These are phyloP conservation scores for Oryza brachyantha DNA, from an alignment of 176 grass and related monocot species.

Conservation along the genomic window DNA sequence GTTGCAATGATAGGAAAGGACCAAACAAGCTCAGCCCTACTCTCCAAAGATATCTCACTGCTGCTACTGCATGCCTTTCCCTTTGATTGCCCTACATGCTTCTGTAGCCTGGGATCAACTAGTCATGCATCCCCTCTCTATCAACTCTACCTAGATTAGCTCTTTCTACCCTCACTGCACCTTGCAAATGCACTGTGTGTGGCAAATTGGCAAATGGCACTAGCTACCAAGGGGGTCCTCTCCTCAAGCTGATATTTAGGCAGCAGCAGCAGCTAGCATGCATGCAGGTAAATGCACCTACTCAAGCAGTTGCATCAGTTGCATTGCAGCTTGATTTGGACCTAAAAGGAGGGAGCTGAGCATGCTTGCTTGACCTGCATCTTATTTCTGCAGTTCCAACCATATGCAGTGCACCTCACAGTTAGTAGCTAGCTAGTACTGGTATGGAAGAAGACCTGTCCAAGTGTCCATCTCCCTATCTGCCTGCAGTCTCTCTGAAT, in stretches of 20 bases:
- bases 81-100: background rate
- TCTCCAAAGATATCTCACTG: background rate
- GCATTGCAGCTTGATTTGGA: background rate
- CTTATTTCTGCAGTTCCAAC: slow-evolving; percentile 13
- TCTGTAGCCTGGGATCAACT: background rate
- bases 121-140: background rate
- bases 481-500: background rate
- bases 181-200: background rate
- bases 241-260: background rate
- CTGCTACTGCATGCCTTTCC: background rate
- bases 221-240: background rate
- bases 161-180: background rate
- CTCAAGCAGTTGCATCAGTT: slow-evolving; percentile 1
- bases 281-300: background rate
- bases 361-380: background rate
- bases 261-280: background rate
- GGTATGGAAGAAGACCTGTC: background rate
- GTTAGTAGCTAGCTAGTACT: background rate
- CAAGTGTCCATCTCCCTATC: too few species aligned
- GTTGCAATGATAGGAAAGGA: slow-evolving; percentile 23
- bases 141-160: background rate
- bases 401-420: slow-evolving; percentile 1
- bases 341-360: background rate
- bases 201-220: background rate
- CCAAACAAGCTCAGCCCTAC: slow-evolving; percentile 28